Evolutionary conservation across 2,329 filamentous ascomycete genomes (phyloP).

Genomic region (Ophiostoma perfectum): DNA sequence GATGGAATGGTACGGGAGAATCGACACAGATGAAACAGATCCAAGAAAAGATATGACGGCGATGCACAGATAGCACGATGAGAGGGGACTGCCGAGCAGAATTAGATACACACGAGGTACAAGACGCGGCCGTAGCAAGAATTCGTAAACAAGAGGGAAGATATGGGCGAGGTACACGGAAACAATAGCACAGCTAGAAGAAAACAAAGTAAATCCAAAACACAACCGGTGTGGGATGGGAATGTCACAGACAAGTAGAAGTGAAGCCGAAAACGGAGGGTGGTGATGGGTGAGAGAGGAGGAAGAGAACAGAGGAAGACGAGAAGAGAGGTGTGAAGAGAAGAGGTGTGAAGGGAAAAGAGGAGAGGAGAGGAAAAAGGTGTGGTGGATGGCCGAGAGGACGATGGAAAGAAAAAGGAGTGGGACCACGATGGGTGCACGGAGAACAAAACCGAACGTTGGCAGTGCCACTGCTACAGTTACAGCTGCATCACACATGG

Average conservation of each 20-base stretch:
- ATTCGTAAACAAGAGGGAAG: not conserved
- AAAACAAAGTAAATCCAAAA: constrained; percentile 18
- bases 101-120: constrained; percentile 10
- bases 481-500: not conserved
- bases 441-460: constrained; percentile 5
- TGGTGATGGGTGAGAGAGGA: not conserved
- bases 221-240: constrained; percentile 19
- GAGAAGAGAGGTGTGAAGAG: not conserved
- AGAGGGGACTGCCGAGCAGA: not conserved
- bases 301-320: not conserved
- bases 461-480: not conserved
- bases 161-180: constrained; percentile 2
- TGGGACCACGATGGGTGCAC: not conserved
- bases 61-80: not conserved
- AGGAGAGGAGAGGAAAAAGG: constrained; percentile 1
- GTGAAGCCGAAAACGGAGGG: constrained; percentile 7
- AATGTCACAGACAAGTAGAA: constrained; percentile 20
- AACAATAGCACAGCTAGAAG: constrained; percentile 7
- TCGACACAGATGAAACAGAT: constrained; percentile 6
- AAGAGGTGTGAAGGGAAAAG: constrained; percentile 9
- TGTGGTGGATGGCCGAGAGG: not conserved
- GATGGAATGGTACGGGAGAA: not conserved
- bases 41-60: not conserved
- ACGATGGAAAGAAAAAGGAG: not conserved
- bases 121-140: not conserved